Base-by-base conservation (phyloP, 2,329 filamentous ascomycete genomes). In the Pleomassaria siparia region DNA sequence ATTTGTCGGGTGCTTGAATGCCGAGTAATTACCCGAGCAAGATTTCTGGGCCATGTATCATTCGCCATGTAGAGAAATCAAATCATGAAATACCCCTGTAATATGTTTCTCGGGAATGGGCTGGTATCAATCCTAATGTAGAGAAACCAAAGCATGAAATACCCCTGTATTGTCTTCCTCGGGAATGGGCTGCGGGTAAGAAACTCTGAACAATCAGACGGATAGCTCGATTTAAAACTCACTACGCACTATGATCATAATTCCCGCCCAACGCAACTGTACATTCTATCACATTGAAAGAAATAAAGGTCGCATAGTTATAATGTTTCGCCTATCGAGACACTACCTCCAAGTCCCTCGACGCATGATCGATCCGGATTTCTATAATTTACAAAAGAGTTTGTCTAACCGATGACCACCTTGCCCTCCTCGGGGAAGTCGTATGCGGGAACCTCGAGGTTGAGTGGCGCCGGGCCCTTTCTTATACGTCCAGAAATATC, bases 401-500 rank as follows among this genome's bases (percentile, higher is more conserved):
- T 37, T 37, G 49, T 55, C 56, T 92, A 99, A 87, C 94, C 94
- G 76, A 99, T 95, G 64, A 97, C 76, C 62, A 99, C 80, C 77
- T 85, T 86, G 71, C 83, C 85, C 11, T 96, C 94, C 72, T 92
- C 88, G 56, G 89, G 85, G 84, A 99, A 97, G 67, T 89, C 89
- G 81, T 96, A 96, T 68, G 76, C 74, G 60, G 92, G 94, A 62
- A 97, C 85, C 80, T 97, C 94, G 72, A 99, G 85, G 83, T 99
- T 99, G 70, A 99, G 84, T 60, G 94, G 94, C 54, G 94, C 94
- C 56, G 94, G 94, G 60, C 94, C 94, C 84, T 89, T 96, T 81
- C 94, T 87, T 83, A 96, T 89, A 77, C 94, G 91, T 74, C 94
- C 94, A 58, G 91, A 97, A 75, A 99, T 97, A 75, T 99, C 94